A percentile compares a stretch with the other conserved stretches of the same genome.
Conservation (phyloP, 371 early-diverging fungal species). For the Haplosporangium sp. region DNA sequence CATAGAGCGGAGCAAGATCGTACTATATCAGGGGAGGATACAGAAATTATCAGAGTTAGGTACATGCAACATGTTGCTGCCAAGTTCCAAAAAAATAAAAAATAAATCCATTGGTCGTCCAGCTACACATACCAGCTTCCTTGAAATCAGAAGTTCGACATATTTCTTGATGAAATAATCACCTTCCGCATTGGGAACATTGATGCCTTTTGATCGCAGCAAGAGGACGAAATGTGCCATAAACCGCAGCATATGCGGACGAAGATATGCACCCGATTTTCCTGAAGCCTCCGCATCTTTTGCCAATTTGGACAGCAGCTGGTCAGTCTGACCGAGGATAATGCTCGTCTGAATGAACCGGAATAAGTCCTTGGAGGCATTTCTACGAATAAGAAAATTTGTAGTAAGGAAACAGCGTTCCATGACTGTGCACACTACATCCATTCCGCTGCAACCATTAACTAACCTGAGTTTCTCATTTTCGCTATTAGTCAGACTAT, state of each 20-base stretch:
- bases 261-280: conserved; percentile 15
- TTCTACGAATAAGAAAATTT: background rate
- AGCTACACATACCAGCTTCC: conserved; percentile 25
- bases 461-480: conserved; percentile 24
- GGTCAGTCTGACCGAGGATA: conserved; percentile 40
- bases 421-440: background rate
- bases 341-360: conserved; percentile 43
- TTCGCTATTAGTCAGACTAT: conserved; percentile 26
- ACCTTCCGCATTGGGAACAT: conserved; percentile 35
- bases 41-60: background rate
- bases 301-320: conserved; percentile 33
- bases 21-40: conserved; percentile 17
- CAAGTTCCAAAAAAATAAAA: background rate
- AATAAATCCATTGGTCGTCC: too few species aligned
- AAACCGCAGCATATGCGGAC: conserved; percentile 47
- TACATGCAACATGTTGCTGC: too few species aligned
- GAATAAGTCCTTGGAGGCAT: conserved; percentile 40
- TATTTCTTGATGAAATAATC: conserved; percentile 55
- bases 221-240: conserved; percentile 48
- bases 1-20: conserved; percentile 47
- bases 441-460: background rate
- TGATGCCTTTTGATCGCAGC: conserved; percentile 29
- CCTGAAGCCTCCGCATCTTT: conserved; percentile 18
- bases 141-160: conserved; percentile 54
- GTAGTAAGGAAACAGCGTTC: background rate